Evolutionary conservation across 129 eudicot genomes (phyloP), one percentile per base, ranked within the genome.

Genomic region (Logfia minima): DNA sequence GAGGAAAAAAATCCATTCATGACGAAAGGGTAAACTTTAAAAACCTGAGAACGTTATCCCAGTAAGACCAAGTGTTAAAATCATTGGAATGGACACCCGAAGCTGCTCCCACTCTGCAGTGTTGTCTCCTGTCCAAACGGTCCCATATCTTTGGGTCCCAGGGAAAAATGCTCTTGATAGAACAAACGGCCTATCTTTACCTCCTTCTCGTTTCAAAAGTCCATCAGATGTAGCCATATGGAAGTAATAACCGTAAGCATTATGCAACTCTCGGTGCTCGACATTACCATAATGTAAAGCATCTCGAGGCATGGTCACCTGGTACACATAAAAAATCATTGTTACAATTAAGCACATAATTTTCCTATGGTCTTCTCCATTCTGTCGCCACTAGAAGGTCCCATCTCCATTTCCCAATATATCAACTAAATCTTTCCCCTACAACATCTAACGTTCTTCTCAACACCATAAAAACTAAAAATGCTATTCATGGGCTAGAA

Each of bases 41-140:
- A 80, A 63, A 95, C 99, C 99, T 34, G 97, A 82, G 66, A 95
- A 95, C 19, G 96, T 55, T 23, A 95, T 86, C 72, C 99, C 99
- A 19, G 97, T 86, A 26, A 95, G 88, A 77, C 99, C 96, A 71
- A 95, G 95, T 24, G 97, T 83, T 83, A 95, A 70, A 67, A 95
- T 60, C 99, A 95, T 95, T 2, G 99, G 99, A 72, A 95, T 90
- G n/a, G 99, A 95, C 73, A 91, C 99, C 85, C 97, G 80, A 14
- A 95, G 92, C 32, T 95, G 99, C 6, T 95, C 97, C 99, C 99
- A 95, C 18, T 92, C 96, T 75, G 99, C 99, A 6, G 93, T 80
- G 81, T 95, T 95, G 78, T 95, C 99, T 45, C 99, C 99, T 0
- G 99, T 95, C 99, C 99, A 95, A 70, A 95, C 84, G 17, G 99